Base-by-base conservation (phyloP, 768 basidiomycete species). In the Leccinum arenicola region DNA sequence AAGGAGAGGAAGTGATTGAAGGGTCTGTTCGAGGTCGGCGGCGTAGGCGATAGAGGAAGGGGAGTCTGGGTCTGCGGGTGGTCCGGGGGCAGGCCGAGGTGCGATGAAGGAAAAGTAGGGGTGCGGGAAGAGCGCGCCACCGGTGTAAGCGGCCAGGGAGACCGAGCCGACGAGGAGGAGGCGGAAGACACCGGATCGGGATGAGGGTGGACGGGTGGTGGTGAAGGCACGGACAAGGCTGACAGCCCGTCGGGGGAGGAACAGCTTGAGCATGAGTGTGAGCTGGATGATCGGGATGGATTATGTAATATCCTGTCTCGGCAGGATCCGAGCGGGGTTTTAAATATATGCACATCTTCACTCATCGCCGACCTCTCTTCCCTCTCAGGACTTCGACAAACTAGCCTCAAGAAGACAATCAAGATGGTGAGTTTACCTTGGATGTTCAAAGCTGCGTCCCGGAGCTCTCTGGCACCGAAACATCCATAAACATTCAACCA, bases 71-170 rank as follows among this genome's bases (percentile, higher is more conserved):
- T 80, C 78, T 2, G 60, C 19, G 19, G 81, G 82, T 0, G 93
- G 89, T 0, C 88, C 82, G 1, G 93, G 90, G 0, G 93, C 89
- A 0, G 82, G 77, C 10, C 89, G 81, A 3, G 95, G 94, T 50
- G 87, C 89, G 25, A 96, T 74, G 54, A 92, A 80, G 19, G 85
- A 78, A 38, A 88, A 68, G 27, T 88, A 70, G 0, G 80, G 73
- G 6, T 87, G 91, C 6, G 89, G 91, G 66, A 86, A 92, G 61
- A 91, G 73, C 6, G 88, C 79, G 9, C 92, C 92, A 2, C 75
- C 40, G 10, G 77, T 71, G 65, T 84, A 84, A 11, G 77, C 66
- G 1, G 72, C 61, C 36, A 70, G 7, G 3, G 70, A 66, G 49
- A 66, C 54, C 3, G 63, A 57, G 36, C 70, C 29, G 21, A 67